Base-by-base conservation (phyloP, 257 asterid species). In the Fraxinus cuspidata region DNA sequence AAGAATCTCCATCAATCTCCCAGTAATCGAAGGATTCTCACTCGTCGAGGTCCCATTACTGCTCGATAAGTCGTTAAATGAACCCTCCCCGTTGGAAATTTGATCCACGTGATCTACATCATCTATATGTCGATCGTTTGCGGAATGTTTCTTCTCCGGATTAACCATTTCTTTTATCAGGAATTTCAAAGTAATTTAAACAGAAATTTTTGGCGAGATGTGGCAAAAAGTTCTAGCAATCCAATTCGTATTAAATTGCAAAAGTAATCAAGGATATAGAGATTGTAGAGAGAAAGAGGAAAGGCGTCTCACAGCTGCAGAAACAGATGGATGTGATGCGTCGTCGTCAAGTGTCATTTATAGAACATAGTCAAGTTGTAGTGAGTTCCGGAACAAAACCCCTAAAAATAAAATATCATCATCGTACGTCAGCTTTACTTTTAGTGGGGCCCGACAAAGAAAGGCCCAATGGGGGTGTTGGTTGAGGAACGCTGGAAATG, bases 1-100 rank as follows among this genome's bases (percentile, higher is more conserved):
- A 23, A 85, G 71, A 56, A 88, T 82, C 79, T 85, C 91, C 78
- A 87, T 68, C 74, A 88, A 76, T 81, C 94, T 70, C 85, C 85
- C 86, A 74, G 91, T 82, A 31, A 85, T 83, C 81, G 92, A 86
- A 38, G 80, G 83, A 80, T 80, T 75, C 79, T 76, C 80, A 2
- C 74, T 73, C 78, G 42, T 66, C 73, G 87, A 79, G 9, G 84
- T 74, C 77, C 77, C 84, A 16, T 49, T 81, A 15, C 80, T 77
- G 72, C 83, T 63, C 34, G 89, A 76, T 6, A 87, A 71, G 47
- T 71, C 81, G 27, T 67, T 60, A 29, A 83, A 18, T 25, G 85
- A 67, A 84, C 65, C 88, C 58, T 71, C 84, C 10, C 84, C 91
- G 65, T 79, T 56, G 76, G 83, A 81, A 40, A 40, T 65, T 49